Base-by-base conservation (phyloP, 2,329 filamentous ascomycete genomes). In the Alternaria longipes region DNA sequence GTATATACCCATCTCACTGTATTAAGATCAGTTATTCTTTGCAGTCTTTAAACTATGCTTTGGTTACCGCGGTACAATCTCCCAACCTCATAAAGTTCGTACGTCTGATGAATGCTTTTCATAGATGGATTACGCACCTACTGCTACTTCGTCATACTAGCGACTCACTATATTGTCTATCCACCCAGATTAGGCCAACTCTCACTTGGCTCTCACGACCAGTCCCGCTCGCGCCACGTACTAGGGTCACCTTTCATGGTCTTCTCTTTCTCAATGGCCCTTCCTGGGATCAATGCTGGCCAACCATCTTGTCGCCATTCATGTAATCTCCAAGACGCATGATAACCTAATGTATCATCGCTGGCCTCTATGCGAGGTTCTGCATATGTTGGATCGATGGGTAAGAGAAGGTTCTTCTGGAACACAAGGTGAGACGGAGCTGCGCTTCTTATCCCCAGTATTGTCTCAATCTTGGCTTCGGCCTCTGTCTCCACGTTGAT, bases 251-350 rank as follows among this genome's bases (percentile, higher is more conserved):
- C 32, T 22, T 50, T 9, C 46, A 50, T 50, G 1, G 20, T 50
- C 16, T 24, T 34, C 2, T 50, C 46, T 38, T 50, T 50, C 20
- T 38, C 34, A 3, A 68, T 54, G 8, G 66, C 65, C 18, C 51
- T 36, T 16, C 2, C 46, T 3, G 65, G 65, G 14, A 24, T 38
- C 3, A 20, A 50, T 1, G n/a, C 24, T 1, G 69, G 69, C 67
- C 69, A 71, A 1, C 66, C 64, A 3, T 68, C 64, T 5, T 51
- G 47, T 47, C 66, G 63, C 67, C 69, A 70, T 14, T 59, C 60
- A n/a, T 49, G 51, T n/a, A 71, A 30, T 7, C 67, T 34, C 26
- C 22, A 54, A 1, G 60, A 57, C 3, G 63, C 57, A 6, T 47
- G 53, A 20, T 61, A 47, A 2, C 53, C 47, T 8, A 54, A 30